Percentiles rank a stretch among this genome's conserved stretches.
phyloP scores from a whole-genome alignment of 441 rosid genomes.

The Eugenia klotzschiana region DNA sequence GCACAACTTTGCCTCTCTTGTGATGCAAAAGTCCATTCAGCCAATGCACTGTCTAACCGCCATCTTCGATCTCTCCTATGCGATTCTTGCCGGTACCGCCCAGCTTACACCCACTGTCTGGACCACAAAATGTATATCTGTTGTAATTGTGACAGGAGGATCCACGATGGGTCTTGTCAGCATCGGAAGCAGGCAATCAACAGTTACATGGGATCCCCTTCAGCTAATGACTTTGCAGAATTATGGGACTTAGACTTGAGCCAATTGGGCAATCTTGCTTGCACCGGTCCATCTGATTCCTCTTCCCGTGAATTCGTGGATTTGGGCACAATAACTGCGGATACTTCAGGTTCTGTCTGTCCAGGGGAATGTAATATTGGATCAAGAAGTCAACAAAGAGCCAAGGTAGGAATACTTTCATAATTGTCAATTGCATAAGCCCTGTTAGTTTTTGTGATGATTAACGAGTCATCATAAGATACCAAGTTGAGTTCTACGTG shows the following conservation, averaged over 20 bases:
- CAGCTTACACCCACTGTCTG: background rate
- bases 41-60: slow-evolving; percentile 61
- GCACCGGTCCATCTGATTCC: slow-evolving; percentile 6
- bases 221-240: slow-evolving; percentile 55
- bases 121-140: slow-evolving; percentile 58
- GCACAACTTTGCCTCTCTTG: slow-evolving; percentile 75
- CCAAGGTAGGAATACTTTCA: slow-evolving; percentile 15
- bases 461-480: background rate
- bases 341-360: slow-evolving; percentile 6
- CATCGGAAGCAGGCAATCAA: slow-evolving; percentile 34
- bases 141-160: slow-evolving; percentile 35
- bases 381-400: slow-evolving; percentile 14
- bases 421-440: background rate
- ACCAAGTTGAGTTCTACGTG: background rate
- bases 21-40: slow-evolving; percentile 82
- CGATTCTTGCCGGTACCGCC: slow-evolving; percentile 29
- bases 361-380: slow-evolving; percentile 11
- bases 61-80: slow-evolving; percentile 74
- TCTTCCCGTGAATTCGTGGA: slow-evolving; percentile 7
- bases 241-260: slow-evolving; percentile 50
- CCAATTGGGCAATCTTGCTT: slow-evolving; percentile 13
- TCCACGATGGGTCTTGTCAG: slow-evolving; percentile 31
- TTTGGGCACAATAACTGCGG: background rate
- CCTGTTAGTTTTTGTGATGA: background rate
- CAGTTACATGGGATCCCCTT: slow-evolving; percentile 61